Evolutionary conservation across 495 filamentous ascomycete genomes (phyloP).

Genomic region (Trichoderma orchidacearum): DNA sequence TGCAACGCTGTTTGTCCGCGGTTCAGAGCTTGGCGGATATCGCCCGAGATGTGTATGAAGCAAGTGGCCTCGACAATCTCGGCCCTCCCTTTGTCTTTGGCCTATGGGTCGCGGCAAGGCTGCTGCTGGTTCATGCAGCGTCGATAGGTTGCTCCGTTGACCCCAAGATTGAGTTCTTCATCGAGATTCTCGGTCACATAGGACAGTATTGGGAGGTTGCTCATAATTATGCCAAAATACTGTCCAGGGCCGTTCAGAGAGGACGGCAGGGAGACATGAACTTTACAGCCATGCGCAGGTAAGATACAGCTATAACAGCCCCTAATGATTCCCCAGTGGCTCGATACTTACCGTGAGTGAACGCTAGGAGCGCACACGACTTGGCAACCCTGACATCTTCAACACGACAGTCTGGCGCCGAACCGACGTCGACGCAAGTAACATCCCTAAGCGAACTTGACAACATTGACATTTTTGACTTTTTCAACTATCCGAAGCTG

Average conservation of each 20-base stretch:
- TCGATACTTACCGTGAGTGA: neutral
- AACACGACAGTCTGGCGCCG: conserved; percentile 2
- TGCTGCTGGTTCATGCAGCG: conserved; percentile 60
- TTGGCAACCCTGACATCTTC: neutral
- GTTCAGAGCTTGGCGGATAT: conserved; percentile 56
- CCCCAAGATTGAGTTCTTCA: conserved; percentile 50
- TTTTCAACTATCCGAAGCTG: conserved; percentile 60
- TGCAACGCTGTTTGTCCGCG: conserved; percentile 51
- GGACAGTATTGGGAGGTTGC: conserved; percentile 59
- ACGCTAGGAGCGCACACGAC: neutral
- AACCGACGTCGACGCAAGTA: conserved; percentile 25
- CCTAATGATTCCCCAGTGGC: neutral
- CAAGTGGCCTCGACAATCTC: conserved; percentile 49
- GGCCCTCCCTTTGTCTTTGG: conserved; percentile 63
- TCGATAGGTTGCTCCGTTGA: conserved; percentile 56
- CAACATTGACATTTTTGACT: conserved; percentile 63
- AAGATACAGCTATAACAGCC: neutral
- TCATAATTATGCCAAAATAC: conserved; percentile 52
- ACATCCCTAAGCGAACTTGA: conserved; percentile 53
- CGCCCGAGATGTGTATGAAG: conserved; percentile 44
- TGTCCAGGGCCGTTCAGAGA: conserved; percentile 15
- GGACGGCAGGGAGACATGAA: conserved; percentile 1
- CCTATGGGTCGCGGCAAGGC: conserved; percentile 59
- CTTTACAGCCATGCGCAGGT: conserved; percentile 3
- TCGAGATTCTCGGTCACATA: conserved; percentile 51